Evolutionary conservation across 2,329 filamentous ascomycete species (phyloP).

Genomic region (Hymenoscyphus repandus): DNA sequence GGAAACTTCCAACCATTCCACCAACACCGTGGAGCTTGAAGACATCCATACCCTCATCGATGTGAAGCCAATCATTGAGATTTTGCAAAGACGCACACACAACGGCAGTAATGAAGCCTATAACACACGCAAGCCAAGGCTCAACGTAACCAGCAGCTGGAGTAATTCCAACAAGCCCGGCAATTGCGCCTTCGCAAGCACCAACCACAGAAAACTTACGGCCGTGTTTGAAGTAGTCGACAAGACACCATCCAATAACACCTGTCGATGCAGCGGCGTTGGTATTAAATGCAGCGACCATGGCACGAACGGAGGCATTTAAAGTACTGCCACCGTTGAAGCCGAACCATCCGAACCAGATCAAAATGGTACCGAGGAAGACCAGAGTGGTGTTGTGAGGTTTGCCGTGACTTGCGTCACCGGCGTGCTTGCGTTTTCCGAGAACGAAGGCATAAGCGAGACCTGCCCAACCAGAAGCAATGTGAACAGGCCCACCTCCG

Average conservation of each 20-base stretch:
- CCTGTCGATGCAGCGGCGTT: conserved; percentile 52
- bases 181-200: conserved; percentile 49
- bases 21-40: conserved; percentile 56
- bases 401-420: conserved; percentile 45
- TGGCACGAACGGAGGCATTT: conserved; percentile 46
- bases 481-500: conserved; percentile 54
- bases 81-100: conserved; percentile 43
- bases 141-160: conserved; percentile 52
- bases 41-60: conserved; percentile 56
- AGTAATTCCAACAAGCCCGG: conserved; percentile 53
- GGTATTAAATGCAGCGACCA: conserved; percentile 54
- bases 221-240: conserved; percentile 45
- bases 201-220: conserved; percentile 46
- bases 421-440: conserved; percentile 48
- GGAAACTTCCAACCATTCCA: conserved; percentile 50
- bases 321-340: conserved; percentile 48
- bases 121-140: conserved; percentile 44
- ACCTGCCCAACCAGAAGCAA: conserved; percentile 57
- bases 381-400: conserved; percentile 60
- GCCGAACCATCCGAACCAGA: conserved; percentile 59
- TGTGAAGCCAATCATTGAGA: conserved; percentile 45
- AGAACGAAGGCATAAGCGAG: conserved; percentile 60
- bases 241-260: conserved; percentile 46
- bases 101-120: conserved; percentile 46
- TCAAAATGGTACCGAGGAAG: conserved; percentile 58